These are phyloP conservation scores for Betula pendula DNA, from an alignment of 306 rosid genomes.

Conservation along the genomic window DNA sequence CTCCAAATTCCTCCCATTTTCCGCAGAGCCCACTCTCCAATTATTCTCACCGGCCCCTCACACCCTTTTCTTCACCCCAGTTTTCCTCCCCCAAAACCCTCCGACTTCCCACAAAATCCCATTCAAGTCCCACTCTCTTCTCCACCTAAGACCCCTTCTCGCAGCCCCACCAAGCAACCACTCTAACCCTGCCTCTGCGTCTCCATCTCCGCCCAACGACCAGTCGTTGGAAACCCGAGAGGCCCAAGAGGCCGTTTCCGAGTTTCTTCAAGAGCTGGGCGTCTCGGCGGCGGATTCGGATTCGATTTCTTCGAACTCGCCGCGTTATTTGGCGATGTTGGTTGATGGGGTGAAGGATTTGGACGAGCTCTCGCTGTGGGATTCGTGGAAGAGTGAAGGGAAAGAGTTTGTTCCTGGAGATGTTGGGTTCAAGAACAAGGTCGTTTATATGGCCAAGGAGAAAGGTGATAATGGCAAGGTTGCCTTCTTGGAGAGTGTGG, in stretches of 20 bases:
- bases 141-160: conserved; percentile 15
- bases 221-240: conserved; percentile 22
- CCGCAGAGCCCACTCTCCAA: conserved; percentile 13
- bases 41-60: conserved; percentile 1
- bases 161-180: conserved; percentile 18
- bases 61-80: conserved; percentile 5
- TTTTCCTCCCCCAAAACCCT: conserved; percentile 5
- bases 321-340: conserved; percentile 61
- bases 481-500: conserved; percentile 74
- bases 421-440: conserved; percentile 56
- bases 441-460: conserved; percentile 48
- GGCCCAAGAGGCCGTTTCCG: conserved; percentile 58
- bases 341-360: conserved; percentile 66
- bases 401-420: conserved; percentile 6
- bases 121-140: neutral
- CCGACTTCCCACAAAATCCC: conserved; percentile 4
- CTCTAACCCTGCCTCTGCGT: neutral
- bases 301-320: conserved; percentile 50
- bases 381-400: conserved; percentile 15
- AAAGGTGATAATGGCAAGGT: conserved; percentile 83
- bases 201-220: conserved; percentile 16
- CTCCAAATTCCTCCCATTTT: conserved; percentile 29
- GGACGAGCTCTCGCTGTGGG: conserved; percentile 65
- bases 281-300: conserved; percentile 52
- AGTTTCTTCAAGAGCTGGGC: conserved; percentile 50